These are phyloP conservation scores for Phyllosticta citriasiana DNA, from an alignment of 2,329 filamentous ascomycete genomes.

Conservation along the genomic window DNA sequence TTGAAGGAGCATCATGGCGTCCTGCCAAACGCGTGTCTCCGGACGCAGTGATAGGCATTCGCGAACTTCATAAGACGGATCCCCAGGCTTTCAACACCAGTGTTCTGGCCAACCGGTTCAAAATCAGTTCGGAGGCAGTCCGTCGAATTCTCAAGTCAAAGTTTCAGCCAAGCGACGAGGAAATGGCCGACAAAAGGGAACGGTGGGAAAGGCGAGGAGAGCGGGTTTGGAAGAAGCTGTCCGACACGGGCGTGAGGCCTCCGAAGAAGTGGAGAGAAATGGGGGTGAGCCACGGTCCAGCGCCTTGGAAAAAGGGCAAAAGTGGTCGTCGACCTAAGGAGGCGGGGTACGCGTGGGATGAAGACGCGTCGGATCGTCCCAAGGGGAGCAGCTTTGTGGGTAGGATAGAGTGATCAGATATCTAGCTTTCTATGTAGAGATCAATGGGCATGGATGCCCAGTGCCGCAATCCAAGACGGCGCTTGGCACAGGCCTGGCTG, in stretches of 20 bases:
- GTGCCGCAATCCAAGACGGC: background rate
- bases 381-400: background rate
- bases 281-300: conserved; percentile 24
- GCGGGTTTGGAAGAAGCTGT: conserved; percentile 39
- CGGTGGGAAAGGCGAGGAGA: conserved; percentile 41
- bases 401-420: background rate
- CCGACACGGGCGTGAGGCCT: conserved; percentile 45
- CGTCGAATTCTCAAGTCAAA: conserved; percentile 76
- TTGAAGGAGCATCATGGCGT: conserved; percentile 64
- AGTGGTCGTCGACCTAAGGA: background rate
- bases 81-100: conserved; percentile 67
- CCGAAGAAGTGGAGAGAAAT: conserved; percentile 42
- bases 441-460: background rate
- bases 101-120: conserved; percentile 66
- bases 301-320: background rate
- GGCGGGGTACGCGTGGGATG: background rate
- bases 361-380: background rate
- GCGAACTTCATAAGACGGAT: conserved; percentile 67
- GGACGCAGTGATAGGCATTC: conserved; percentile 83
- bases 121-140: conserved; percentile 79
- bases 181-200: conserved; percentile 32
- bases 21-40: conserved; percentile 83
- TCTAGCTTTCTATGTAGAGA: background rate
- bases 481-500: background rate
- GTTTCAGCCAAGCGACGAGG: conserved; percentile 51